Conservation (phyloP, 176 grass and related monocot species). For the Chrysopogon serrulatus region DNA sequence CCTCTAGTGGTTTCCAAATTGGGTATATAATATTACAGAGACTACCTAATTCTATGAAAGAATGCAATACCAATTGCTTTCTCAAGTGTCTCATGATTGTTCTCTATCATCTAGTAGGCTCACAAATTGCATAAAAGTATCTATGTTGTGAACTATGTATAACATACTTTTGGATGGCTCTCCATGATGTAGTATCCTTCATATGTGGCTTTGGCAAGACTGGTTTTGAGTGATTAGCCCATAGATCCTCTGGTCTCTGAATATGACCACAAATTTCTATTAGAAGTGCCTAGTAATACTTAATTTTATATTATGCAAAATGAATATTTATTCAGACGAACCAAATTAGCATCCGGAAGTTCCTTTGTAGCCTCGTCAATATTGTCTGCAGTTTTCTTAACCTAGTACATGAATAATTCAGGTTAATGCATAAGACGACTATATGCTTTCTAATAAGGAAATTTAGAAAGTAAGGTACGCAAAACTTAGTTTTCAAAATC, state of each 20-base stretch:
- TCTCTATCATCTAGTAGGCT: conserved; percentile 11
- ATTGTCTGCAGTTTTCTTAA: conserved; percentile 93
- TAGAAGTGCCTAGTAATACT: conserved; percentile 4
- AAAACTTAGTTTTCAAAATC: not conserved
- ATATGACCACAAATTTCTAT: conserved; percentile 23
- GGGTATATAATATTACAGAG: not conserved
- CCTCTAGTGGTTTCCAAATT: not conserved
- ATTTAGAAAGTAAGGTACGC: not conserved
- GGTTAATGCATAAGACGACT: not conserved
- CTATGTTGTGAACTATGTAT: conserved; percentile 11
- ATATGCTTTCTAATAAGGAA: not conserved
- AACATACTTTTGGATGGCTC: conserved; percentile 78
- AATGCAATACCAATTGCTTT: not conserved
- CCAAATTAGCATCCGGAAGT: conserved; percentile 97
- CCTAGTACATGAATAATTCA: conserved; percentile 31
- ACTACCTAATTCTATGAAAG: not conserved
- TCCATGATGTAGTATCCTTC: conserved; percentile 73
- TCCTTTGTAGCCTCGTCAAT: conserved; percentile 87
- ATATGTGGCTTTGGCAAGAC: conserved; percentile 89
- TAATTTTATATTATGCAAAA: not conserved
- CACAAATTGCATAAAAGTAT: not conserved
- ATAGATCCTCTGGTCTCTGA: conserved; percentile 86
- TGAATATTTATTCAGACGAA: conserved; percentile 26
- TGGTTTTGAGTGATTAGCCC: conserved; percentile 85
- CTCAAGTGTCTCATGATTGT: not conserved